Base-by-base conservation (phyloP, 345 rosid genomes). In the Punica granatum region DNA sequence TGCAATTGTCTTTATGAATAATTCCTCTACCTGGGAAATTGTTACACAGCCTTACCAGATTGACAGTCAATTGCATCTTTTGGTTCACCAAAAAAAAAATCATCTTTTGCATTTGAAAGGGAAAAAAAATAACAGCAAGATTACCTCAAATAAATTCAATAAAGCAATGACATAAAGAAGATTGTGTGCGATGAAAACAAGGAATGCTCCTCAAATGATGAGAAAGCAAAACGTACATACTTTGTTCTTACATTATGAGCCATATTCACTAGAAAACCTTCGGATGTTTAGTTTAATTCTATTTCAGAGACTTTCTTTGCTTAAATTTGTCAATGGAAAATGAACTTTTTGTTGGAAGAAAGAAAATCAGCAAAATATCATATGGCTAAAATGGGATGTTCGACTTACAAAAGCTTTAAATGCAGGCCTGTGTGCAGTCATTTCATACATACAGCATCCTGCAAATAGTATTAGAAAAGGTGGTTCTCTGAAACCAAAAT, bases 381-480 rank as follows among this genome's bases (percentile, higher is more conserved):
- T 37, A 37, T 4, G 11, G 11, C 41, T 37, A 37, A 4, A 37
- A 37, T 37, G 41, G 41, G 41, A 37, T 37, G 11, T 11, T n/a
- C 6, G 11, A 85, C 95, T 87, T 83, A 94, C 99, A 70, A 92
- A 85, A 70, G 99, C 99, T 85, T 84, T 94, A 70, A 94, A 94
- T 51, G 97, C 97, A 69, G 97, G 90, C 81, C 76, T 91, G 59
- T 81, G 88, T 72, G 97, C 85, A 70, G 92, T 70, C 95, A 94
- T 94, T 79, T 94, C 99, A 60, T 94, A 89, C 72, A 91, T 75
- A 70, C 99, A 94, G 79, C 99, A 94, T 72, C 99, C 99, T 94
- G 89, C 23, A 77, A 72, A 60, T 70, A 25, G 25, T 30, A 26
- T 30, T 12, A 48, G 26, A 21, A 60, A 65, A 64, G 69, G 44